Evolutionary conservation across 2,329 filamentous ascomycete species (phyloP).

Genomic region (Immersiporthe knoxdaviesiana): DNA sequence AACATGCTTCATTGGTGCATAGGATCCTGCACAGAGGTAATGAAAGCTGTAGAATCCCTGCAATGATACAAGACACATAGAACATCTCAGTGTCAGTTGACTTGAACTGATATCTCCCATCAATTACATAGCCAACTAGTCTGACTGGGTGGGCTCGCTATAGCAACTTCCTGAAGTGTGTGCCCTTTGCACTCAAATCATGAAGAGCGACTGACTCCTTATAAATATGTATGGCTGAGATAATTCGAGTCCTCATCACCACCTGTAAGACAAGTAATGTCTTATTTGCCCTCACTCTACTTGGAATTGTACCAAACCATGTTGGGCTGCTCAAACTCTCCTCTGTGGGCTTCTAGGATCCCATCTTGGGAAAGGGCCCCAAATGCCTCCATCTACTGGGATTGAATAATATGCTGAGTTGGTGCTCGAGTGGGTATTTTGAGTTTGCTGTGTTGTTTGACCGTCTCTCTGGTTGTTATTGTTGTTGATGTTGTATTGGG

Average conservation of each 20-base stretch:
- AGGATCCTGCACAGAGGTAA: neutral
- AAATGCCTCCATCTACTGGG: neutral
- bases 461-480: neutral
- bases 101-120: too few relatives aligned
- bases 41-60: neutral
- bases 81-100: too few relatives aligned
- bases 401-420: too few relatives aligned
- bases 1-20: too few relatives aligned
- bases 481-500: neutral
- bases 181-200: neutral
- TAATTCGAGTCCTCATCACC: neutral
- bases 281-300: neutral
- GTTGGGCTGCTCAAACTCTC: neutral
- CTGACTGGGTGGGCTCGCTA: neutral
- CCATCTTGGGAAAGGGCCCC: neutral
- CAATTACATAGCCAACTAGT: too few relatives aligned
- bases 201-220: neutral
- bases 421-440: neutral
- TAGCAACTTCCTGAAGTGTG: neutral
- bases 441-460: neutral
- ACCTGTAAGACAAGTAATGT: neutral
- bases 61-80: neutral
- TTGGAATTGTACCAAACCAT: neutral
- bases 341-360: neutral
- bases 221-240: neutral